Evolutionary conservation across 1,284 basidiomycete species (phyloP).

Genomic region (Waitea zeae): DNA sequence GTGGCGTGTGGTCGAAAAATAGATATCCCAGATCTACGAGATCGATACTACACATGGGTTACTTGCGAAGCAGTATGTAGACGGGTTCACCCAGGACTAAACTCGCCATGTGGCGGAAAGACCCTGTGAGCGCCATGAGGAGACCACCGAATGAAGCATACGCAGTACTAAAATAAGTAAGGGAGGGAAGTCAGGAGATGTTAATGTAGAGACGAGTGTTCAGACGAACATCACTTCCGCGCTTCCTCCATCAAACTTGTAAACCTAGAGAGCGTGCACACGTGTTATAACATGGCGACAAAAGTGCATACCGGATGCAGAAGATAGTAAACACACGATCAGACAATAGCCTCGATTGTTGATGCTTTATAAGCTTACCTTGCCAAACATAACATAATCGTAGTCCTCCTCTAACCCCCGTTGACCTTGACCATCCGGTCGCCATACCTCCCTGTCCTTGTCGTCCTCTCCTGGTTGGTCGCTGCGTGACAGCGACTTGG

Average conservation of each 20-base stretch:
- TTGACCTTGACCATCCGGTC: constrained; percentile 75
- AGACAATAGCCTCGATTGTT: too few species aligned
- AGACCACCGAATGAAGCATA: constrained; percentile 97
- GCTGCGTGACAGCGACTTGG: constrained; percentile 64
- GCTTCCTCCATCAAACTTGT: constrained; percentile 87
- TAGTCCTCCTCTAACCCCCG: constrained; percentile 90
- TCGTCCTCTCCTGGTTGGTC: constrained; percentile 26
- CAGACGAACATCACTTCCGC: constrained; percentile 70
- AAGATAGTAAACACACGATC: too few species aligned
- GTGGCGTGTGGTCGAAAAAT: too few species aligned
- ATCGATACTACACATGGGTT: too few species aligned
- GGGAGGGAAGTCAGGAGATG: constrained; percentile 4
- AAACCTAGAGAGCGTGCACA: constrained; percentile 45
- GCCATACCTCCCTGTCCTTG: constrained; percentile 71
- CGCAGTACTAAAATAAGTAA: constrained; percentile 64
- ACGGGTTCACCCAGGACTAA: constrained; percentile 89
- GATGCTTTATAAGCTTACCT: constrained; percentile 34
- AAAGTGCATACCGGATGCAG: background rate
- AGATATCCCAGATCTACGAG: too few species aligned
- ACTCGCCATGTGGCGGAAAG: constrained; percentile 82
- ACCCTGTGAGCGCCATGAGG: constrained; percentile 87
- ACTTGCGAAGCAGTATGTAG: constrained; percentile 80
- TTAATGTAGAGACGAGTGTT: too few species aligned
- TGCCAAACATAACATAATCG: constrained; percentile 99
- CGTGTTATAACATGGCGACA: background rate